Percentiles rank a stretch among this genome's conserved stretches.
These are phyloP conservation scores for Dissophora ornata DNA, from an alignment of 192 early-diverging fungal genomes.

Conservation along the genomic window DNA sequence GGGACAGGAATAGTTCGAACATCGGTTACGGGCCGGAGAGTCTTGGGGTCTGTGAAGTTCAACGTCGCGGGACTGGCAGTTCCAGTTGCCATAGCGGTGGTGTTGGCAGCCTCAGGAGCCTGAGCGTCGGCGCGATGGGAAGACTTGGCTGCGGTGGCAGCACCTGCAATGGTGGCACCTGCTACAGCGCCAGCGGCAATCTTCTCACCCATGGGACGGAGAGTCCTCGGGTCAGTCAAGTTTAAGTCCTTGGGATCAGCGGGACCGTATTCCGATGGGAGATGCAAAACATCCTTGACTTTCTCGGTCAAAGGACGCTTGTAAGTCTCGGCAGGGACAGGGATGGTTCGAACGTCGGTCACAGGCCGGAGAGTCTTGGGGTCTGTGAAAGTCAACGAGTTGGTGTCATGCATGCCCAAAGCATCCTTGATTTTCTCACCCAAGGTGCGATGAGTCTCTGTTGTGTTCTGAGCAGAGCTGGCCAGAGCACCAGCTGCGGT, in stretches of 20 bases:
- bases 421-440: constrained; percentile 4
- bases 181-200: background rate
- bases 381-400: constrained; percentile 7
- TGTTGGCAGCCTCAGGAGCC: background rate
- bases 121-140: background rate
- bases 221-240: constrained; percentile 10
- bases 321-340: background rate
- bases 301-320: background rate
- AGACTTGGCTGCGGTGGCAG: constrained; percentile 1
- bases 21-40: background rate
- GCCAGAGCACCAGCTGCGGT: background rate
- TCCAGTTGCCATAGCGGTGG: background rate
- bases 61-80: too few relatives aligned
- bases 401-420: background rate
- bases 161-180: background rate
- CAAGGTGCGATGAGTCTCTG: background rate
- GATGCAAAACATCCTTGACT: constrained; percentile 3
- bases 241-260: constrained; percentile 13
- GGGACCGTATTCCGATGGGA: constrained; percentile 8
- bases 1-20: background rate
- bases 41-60: constrained; percentile 12
- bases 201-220: background rate
- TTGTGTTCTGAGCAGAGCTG: background rate
- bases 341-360: background rate
- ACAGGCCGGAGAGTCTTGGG: constrained; percentile 5